Conservation (phyloP, 2,329 filamentous ascomycete species). For the Trichoderma arundinaceum region DNA sequence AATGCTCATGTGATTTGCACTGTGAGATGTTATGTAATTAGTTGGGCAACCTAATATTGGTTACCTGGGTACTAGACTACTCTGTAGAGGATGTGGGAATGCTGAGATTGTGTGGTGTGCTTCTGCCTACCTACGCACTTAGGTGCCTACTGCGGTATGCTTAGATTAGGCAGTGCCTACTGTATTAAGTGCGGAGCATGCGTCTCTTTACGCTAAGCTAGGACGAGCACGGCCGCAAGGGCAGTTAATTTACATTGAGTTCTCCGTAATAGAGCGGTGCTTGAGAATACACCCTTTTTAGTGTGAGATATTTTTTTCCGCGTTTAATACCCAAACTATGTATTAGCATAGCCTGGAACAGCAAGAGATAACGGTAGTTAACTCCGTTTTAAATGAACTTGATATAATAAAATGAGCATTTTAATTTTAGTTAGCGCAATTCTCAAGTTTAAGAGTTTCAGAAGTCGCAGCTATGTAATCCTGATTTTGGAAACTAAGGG, state of each 20-base stretch:
- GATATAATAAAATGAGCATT: background rate
- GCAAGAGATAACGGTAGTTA: background rate
- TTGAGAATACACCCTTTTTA: background rate
- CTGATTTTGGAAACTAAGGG: background rate
- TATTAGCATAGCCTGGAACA: background rate
- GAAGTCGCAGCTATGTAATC: background rate
- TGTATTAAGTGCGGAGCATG: background rate
- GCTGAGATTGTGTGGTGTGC: background rate
- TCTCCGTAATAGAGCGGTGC: background rate
- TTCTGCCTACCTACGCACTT: background rate
- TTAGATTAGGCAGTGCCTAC: background rate
- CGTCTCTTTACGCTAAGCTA: background rate
- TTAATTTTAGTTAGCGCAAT: background rate
- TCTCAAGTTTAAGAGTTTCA: background rate
- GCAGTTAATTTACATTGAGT: background rate
- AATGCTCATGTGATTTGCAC: background rate
- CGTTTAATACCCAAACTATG: background rate
- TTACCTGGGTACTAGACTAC: too few relatives aligned
- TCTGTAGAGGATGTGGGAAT: too few relatives aligned
- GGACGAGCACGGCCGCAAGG: background rate
- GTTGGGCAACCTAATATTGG: background rate
- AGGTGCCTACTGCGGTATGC: background rate
- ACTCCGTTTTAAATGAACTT: background rate
- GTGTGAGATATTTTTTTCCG: background rate
- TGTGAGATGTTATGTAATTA: background rate